phyloP scores from a whole-genome alignment of 139 green algal genomes.

The Ostreobium quekettii region DNA sequence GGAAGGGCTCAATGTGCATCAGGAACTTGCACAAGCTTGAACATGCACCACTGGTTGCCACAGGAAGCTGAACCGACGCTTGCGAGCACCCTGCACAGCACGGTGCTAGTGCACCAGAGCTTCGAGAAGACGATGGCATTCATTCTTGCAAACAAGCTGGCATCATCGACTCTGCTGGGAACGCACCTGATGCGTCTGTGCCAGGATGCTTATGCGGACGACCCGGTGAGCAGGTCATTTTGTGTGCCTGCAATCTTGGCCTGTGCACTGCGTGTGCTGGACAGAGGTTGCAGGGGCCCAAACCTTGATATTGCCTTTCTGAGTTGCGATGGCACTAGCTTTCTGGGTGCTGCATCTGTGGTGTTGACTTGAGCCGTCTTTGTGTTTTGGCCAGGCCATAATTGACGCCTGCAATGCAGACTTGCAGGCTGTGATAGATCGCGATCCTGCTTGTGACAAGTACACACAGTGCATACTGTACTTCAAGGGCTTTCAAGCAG shows the following conservation, averaged over 20 bases:
- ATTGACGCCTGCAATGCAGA: slow-evolving; percentile 63
- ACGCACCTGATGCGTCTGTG: slow-evolving; percentile 84
- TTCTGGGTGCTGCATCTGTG: background rate
- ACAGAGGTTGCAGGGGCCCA: too few species aligned
- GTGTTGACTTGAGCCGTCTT: too few species aligned
- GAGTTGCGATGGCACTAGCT: too few species aligned
- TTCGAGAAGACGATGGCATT: slow-evolving; percentile 76
- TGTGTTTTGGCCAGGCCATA: slow-evolving; percentile 46
- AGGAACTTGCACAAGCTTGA: too few species aligned
- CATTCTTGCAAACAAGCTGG: slow-evolving; percentile 91
- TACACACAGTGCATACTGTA: slow-evolving; percentile 80
- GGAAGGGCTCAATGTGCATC: too few species aligned
- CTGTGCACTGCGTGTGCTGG: too few species aligned
- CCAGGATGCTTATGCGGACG: slow-evolving; percentile 25
- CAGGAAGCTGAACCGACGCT: slow-evolving; percentile 70
- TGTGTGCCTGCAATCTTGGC: too few species aligned
- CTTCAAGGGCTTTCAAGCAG: slow-evolving; percentile 92
- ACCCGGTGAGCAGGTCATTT: slow-evolving; percentile 6
- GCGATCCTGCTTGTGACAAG: slow-evolving; percentile 85
- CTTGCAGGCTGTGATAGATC: slow-evolving; percentile 66
- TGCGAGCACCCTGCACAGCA: slow-evolving; percentile 80
- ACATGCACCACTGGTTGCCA: too few species aligned
- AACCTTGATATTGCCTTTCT: too few species aligned
- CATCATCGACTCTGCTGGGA: slow-evolving; percentile 68
- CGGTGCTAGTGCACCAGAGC: slow-evolving; percentile 73